Percentiles rank a stretch among this genome's conserved stretches.
These are phyloP conservation scores for Candida montana DNA, from an alignment of 805 yeast genomes.

Conservation along the genomic window DNA sequence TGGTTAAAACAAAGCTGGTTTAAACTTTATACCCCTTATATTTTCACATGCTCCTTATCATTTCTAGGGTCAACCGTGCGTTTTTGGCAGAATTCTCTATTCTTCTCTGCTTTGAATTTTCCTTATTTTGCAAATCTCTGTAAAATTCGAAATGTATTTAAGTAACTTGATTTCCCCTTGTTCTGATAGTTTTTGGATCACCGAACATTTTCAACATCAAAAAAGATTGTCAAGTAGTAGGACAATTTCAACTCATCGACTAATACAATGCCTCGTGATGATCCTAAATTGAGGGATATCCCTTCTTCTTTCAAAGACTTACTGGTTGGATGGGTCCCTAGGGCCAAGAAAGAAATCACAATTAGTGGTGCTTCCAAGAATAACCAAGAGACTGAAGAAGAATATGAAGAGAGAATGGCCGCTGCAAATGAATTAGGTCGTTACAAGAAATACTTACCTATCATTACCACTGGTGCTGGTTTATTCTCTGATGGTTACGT, in stretches of 20 bases:
- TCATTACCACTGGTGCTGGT: slow-evolving; percentile 86
- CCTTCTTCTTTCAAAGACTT: slow-evolving; percentile 38
- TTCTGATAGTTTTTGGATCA: too few relatives aligned
- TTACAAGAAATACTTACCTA: slow-evolving; percentile 50
- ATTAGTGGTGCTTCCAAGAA: slow-evolving; percentile 25
- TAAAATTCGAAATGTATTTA: too few relatives aligned
- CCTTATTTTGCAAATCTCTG: neutral
- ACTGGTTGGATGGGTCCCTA: slow-evolving; percentile 37
- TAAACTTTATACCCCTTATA: too few relatives aligned
- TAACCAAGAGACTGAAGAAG: slow-evolving; percentile 26
- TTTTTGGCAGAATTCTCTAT: too few relatives aligned
- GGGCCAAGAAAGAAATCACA: slow-evolving; percentile 40
- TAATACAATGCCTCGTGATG: neutral
- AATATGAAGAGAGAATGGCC: slow-evolving; percentile 16
- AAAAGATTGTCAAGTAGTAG: too few relatives aligned
- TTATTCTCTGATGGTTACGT: slow-evolving; percentile 91
- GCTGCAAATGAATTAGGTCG: slow-evolving; percentile 18
- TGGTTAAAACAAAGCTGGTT: too few relatives aligned
- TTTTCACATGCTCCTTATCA: too few relatives aligned
- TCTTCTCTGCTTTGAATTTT: neutral
- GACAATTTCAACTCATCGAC: neutral
- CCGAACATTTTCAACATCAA: too few relatives aligned
- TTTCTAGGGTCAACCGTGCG: too few relatives aligned
- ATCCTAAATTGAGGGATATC: slow-evolving; percentile 38
- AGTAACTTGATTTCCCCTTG: too few relatives aligned